A percentile compares a stretch with the other conserved stretches of the same genome.
Conservation (phyloP, 1,284 basidiomycete species). For the Ceratobasidium sp. region DNA sequence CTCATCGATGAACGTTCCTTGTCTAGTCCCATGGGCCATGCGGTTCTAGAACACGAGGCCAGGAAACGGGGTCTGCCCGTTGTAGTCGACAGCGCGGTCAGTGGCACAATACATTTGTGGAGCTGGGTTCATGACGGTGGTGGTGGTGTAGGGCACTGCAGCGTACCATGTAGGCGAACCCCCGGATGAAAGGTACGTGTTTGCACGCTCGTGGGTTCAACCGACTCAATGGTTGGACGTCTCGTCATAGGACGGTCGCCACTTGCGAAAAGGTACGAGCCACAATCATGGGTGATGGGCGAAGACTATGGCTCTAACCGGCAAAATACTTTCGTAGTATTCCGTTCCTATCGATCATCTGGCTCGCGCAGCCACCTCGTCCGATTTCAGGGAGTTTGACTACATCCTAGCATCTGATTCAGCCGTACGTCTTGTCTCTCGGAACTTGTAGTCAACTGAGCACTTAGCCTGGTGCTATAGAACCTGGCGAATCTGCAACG, state of each 20-base stretch:
- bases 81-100: constrained; percentile 50
- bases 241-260: constrained; percentile 64
- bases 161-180: constrained; percentile 78
- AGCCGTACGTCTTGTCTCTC: constrained; percentile 36
- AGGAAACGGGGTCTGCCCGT: constrained; percentile 46
- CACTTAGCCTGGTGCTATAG: constrained; percentile 50
- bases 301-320: background rate
- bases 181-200: constrained; percentile 74
- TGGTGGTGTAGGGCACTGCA: constrained; percentile 65
- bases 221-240: background rate
- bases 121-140: background rate
- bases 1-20: background rate
- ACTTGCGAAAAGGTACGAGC: constrained; percentile 70
- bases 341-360: constrained; percentile 69
- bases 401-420: constrained; percentile 79
- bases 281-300: background rate
- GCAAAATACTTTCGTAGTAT: constrained; percentile 59
- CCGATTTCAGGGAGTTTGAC: constrained; percentile 74
- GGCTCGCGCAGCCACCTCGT: constrained; percentile 68
- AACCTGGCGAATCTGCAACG: constrained; percentile 71
- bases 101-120: background rate
- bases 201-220: background rate
- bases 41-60: constrained; percentile 50
- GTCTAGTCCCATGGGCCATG: constrained; percentile 47
- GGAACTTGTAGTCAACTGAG: too few species aligned